Evolutionary conservation across 208 protist genomes (phyloP).

Genomic region (Leishmania tarentolae): DNA sequence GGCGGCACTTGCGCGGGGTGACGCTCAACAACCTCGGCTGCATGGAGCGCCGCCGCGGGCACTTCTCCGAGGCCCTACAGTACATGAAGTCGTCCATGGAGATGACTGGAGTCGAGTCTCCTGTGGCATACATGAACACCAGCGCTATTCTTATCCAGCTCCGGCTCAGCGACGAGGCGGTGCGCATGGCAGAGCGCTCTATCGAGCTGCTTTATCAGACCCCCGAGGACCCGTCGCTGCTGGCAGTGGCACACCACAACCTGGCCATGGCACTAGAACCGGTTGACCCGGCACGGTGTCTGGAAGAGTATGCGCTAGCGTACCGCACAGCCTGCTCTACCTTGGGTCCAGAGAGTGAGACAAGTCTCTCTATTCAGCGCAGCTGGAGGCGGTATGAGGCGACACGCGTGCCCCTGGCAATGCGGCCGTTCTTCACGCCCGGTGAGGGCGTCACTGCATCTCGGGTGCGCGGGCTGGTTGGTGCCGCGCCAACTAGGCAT

Average conservation of each 20-base stretch:
- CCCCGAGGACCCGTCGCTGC: conserved; percentile 79
- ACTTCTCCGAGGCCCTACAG: conserved; percentile 69
- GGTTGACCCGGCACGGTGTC: conserved; percentile 52
- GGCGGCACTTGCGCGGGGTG: conserved; percentile 75
- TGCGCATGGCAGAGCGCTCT: conserved; percentile 63
- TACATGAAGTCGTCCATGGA: conserved; percentile 84
- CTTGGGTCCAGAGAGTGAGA: conserved; percentile 56
- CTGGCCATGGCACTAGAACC: conserved; percentile 90
- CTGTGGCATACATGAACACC: conserved; percentile 90
- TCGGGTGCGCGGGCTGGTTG: not conserved
- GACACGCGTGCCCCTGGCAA: conserved; percentile 8
- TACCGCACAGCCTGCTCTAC: conserved; percentile 46
- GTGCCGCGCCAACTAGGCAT: not conserved
- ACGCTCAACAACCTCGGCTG: conserved; percentile 92
- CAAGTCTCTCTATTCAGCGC: conserved; percentile 62
- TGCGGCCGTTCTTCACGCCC: conserved; percentile 1
- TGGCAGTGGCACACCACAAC: conserved; percentile 91
- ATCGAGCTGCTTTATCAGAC: conserved; percentile 65
- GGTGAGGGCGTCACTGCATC: not conserved
- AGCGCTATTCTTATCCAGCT: conserved; percentile 89
- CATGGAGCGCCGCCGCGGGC: conserved; percentile 85
- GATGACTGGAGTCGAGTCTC: conserved; percentile 71
- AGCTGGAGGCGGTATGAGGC: conserved; percentile 76
- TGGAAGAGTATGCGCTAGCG: conserved; percentile 81
- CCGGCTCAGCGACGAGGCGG: conserved; percentile 77